phyloP scores from a whole-genome alignment of 306 rosid species.

The Acacia confusa region DNA sequence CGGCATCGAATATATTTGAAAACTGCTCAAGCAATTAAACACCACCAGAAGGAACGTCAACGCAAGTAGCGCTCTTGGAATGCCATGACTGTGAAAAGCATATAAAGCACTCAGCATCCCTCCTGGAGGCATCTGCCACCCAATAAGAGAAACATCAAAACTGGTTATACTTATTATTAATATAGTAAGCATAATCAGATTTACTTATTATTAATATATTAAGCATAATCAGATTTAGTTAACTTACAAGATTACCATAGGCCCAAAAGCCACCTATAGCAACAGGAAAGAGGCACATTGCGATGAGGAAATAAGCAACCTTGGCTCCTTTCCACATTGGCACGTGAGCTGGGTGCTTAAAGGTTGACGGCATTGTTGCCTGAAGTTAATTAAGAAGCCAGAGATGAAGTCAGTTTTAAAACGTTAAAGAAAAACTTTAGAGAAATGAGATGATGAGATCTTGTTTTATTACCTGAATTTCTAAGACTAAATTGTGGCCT shows the following conservation, averaged over 20 bases:
- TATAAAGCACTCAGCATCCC: conserved; percentile 88
- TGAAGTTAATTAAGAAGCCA: conserved; percentile 31
- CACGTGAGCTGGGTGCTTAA: conserved; percentile 97
- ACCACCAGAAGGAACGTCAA: conserved; percentile 89
- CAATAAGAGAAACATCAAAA: background rate
- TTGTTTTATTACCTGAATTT: conserved; percentile 39
- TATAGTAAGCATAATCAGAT: background rate
- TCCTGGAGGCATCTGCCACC: conserved; percentile 83
- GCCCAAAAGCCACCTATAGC: conserved; percentile 99
- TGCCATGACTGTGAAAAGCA: conserved; percentile 86
- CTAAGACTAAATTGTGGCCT: conserved; percentile 89
- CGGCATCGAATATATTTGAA: conserved; percentile 98
- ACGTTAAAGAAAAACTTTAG: background rate
- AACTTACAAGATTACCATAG: conserved; percentile 89
- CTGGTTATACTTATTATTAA: background rate
- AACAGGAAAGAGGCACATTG: conserved; percentile 91
- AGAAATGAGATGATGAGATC: background rate
- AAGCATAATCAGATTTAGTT: background rate
- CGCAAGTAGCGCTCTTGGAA: conserved; percentile 84
- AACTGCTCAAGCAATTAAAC: conserved; percentile 93
- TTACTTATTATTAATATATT: background rate
- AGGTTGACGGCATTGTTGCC: conserved; percentile 99
- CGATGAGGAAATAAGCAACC: conserved; percentile 95
- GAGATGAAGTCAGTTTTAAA: background rate
- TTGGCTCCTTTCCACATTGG: conserved; percentile 99